Evolutionary conservation across 257 asterid species (phyloP).

Genomic region (Solanum arcanum): DNA sequence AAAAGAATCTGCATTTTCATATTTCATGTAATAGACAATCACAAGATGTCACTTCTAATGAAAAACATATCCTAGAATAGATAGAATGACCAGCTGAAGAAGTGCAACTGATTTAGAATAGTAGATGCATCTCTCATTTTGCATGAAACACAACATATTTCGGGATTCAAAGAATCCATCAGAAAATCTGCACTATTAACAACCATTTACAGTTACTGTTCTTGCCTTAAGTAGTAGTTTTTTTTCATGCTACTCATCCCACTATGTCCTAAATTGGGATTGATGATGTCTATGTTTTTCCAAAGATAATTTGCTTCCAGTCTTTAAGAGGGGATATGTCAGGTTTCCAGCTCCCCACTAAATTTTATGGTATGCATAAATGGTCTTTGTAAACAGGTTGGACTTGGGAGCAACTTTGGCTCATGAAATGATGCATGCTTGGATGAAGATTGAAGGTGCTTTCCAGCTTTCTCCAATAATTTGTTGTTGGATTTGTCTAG

Average conservation of each 20-base stretch:
- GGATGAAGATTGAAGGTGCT: neutral
- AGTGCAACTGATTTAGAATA: neutral
- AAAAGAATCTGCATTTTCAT: neutral
- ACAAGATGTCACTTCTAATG: neutral
- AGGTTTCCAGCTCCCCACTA: neutral
- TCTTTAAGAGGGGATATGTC: neutral
- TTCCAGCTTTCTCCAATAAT: neutral
- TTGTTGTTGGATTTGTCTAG: neutral
- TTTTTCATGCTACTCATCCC: neutral
- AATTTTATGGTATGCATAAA: neutral
- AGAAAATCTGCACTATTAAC: neutral
- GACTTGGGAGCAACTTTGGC: slow-evolving; percentile 1
- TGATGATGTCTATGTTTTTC: neutral
- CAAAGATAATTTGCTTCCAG: neutral
- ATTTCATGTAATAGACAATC: neutral
- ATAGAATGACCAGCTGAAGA: neutral
- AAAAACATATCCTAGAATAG: neutral
- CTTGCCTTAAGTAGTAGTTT: neutral
- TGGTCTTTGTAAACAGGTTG: neutral
- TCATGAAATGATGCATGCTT: slow-evolving; percentile 2
- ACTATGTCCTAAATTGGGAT: neutral
- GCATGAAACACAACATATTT: neutral
- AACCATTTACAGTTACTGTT: neutral
- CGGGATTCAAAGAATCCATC: neutral
- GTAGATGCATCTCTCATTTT: neutral